These are phyloP conservation scores for Lagerstroemia speciosa DNA, from an alignment of 345 rosid species.

Conservation along the genomic window DNA sequence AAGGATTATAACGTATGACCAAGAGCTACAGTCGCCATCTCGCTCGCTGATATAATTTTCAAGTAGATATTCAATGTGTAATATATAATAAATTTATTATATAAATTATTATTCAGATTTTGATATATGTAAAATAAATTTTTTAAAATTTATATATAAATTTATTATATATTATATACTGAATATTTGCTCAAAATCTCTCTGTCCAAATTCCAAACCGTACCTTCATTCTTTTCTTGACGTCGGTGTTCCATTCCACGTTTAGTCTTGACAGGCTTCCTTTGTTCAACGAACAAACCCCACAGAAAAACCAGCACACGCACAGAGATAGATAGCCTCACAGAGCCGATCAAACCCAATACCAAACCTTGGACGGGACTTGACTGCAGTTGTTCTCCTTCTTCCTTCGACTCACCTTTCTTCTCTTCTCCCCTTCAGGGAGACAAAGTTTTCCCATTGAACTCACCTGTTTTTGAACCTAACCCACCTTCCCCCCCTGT, in stretches of 20 bases:
- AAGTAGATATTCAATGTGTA: too few relatives aligned
- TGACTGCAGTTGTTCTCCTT: not conserved
- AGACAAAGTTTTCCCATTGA: not conserved
- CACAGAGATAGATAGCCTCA: too few relatives aligned
- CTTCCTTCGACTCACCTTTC: not conserved
- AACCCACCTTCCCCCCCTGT: slow-evolving; percentile 2
- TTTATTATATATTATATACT: too few relatives aligned
- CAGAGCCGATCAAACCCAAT: slow-evolving; percentile 5
- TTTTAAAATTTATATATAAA: too few relatives aligned
- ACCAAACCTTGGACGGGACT: not conserved
- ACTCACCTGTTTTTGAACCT: slow-evolving; percentile 9
- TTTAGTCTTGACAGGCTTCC: slow-evolving; percentile 20
- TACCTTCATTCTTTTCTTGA: slow-evolving; percentile 1
- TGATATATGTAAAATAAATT: too few relatives aligned
- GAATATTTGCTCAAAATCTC: too few relatives aligned
- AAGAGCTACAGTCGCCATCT: slow-evolving; percentile 19
- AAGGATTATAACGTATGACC: slow-evolving; percentile 34
- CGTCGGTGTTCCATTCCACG: not conserved
- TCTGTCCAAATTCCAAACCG: not conserved
- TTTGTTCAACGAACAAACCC: slow-evolving; percentile 26
- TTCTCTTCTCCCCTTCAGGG: too few relatives aligned
- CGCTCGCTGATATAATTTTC: too few relatives aligned
- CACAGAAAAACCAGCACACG: not conserved
- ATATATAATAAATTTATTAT: too few relatives aligned
- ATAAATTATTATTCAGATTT: too few relatives aligned